A percentile compares a stretch with the other conserved stretches of the same genome.
Conservation (phyloP, 768 basidiomycete species). For the Sarcomyxa edulis region DNA sequence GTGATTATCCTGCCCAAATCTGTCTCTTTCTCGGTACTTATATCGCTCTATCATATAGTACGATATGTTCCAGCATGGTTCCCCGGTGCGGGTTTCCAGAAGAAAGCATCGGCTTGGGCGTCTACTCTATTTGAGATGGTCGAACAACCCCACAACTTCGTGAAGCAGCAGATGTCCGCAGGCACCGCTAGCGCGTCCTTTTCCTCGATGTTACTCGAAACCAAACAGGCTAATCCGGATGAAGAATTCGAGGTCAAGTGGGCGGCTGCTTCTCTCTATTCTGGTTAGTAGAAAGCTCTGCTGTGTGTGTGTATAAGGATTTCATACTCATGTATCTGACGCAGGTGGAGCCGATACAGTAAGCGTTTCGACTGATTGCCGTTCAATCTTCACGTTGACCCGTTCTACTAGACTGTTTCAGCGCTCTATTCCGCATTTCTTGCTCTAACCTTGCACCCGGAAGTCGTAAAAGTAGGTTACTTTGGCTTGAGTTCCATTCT, state of each 20-base stretch:
- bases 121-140: constrained; percentile 51
- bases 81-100: constrained; percentile 56
- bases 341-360: constrained; percentile 58
- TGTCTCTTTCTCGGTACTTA: not conserved
- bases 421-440: constrained; percentile 57
- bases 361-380: constrained; percentile 12
- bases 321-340: too few relatives aligned
- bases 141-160: constrained; percentile 48
- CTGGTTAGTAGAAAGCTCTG: constrained; percentile 38
- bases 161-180: constrained; percentile 56
- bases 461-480: too few relatives aligned
- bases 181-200: constrained; percentile 58
- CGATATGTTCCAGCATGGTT: constrained; percentile 57
- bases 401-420: constrained; percentile 51
- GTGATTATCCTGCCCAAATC: constrained; percentile 22
- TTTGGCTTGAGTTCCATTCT: too few relatives aligned
- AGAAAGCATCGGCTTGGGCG: constrained; percentile 47
- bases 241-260: constrained; percentile 65
- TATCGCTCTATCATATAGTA: constrained; percentile 29
- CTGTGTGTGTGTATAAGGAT: too few relatives aligned
- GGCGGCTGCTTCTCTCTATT: constrained; percentile 55
- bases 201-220: constrained; percentile 52
- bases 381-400: constrained; percentile 6
- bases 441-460: constrained; percentile 53
- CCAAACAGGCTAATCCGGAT: constrained; percentile 40